Evolutionary conservation across 2,329 filamentous ascomycete species (phyloP).

Genomic region (Thelonectria olida): DNA sequence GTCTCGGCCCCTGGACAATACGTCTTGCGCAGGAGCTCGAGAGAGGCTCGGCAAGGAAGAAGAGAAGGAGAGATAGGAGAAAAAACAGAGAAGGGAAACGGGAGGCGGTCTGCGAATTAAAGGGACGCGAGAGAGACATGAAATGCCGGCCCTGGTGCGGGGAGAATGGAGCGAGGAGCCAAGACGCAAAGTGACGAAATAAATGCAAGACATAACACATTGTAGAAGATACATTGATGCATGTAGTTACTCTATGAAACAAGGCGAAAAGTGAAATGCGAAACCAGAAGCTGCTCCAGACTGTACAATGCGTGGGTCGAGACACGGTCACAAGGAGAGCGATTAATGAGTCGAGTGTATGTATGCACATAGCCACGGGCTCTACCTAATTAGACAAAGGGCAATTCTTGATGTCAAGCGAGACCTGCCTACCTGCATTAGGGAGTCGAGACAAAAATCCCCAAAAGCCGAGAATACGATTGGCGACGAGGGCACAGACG

Average conservation of each 20-base stretch:
- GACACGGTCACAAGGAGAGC: not conserved
- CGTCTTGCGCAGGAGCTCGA: not conserved
- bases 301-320: not conserved
- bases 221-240: constrained; percentile 1
- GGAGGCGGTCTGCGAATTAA: not conserved
- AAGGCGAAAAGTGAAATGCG: not conserved
- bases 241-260: not conserved
- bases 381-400: not conserved
- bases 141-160: constrained; percentile 2
- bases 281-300: not conserved
- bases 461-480: not conserved
- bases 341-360: not conserved
- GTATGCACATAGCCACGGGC: constrained; percentile 8
- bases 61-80: not conserved
- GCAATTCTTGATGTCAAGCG: not conserved
- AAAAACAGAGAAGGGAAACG: not conserved
- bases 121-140: constrained; percentile 3
- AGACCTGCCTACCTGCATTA: not conserved
- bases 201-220: not conserved
- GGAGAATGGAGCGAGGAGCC: constrained; percentile 16
- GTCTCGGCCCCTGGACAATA: not conserved
- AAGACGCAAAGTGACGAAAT: not conserved
- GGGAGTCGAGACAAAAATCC: constrained; percentile 2
- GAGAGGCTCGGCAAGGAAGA: constrained; percentile 5
- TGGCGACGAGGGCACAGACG: constrained; percentile 6